A percentile compares a stretch with the other conserved stretches of the same genome.
Evolutionary conservation across 164 flowering plant genomes (phyloP).

Genomic region (Tinospora cordifolia): DNA sequence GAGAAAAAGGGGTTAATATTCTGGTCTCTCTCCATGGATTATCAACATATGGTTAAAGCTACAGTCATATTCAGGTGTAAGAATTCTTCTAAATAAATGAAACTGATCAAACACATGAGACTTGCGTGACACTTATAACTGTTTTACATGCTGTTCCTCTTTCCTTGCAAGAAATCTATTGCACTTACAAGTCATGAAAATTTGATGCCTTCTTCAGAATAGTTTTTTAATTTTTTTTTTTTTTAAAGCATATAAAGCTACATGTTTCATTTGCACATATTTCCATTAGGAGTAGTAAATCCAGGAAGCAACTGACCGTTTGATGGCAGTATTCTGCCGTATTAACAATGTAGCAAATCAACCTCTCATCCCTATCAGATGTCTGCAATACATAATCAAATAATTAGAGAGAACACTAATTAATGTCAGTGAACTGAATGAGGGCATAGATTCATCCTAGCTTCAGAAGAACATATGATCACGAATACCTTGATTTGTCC

Average conservation of each 20-base stretch:
- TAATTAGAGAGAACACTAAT: neutral
- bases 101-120: neutral
- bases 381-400: constrained; percentile 40
- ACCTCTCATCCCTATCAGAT: constrained; percentile 80
- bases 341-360: constrained; percentile 87
- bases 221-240: neutral
- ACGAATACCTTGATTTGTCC: constrained; percentile 84
- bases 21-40: neutral
- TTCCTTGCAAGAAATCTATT: neutral
- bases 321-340: constrained; percentile 95
- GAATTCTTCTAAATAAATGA: no score
- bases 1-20: constrained; percentile 2
- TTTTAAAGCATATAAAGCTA: neutral
- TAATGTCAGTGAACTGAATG: constrained; percentile 4
- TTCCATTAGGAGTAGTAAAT: neutral
- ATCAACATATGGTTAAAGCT: neutral
- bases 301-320: constrained; percentile 54
- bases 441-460: constrained; percentile 1
- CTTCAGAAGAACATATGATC: neutral
- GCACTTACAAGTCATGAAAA: neutral
- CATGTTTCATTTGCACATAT: neutral
- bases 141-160: neutral
- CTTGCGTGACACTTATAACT: neutral
- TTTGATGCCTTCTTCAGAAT: neutral
- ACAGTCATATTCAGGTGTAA: no score